Percentiles rank a stretch among this genome's conserved stretches.
phyloP scores from a whole-genome alignment of 352 stramenopile genomes.

The Pythium scleroteichum region DNA sequence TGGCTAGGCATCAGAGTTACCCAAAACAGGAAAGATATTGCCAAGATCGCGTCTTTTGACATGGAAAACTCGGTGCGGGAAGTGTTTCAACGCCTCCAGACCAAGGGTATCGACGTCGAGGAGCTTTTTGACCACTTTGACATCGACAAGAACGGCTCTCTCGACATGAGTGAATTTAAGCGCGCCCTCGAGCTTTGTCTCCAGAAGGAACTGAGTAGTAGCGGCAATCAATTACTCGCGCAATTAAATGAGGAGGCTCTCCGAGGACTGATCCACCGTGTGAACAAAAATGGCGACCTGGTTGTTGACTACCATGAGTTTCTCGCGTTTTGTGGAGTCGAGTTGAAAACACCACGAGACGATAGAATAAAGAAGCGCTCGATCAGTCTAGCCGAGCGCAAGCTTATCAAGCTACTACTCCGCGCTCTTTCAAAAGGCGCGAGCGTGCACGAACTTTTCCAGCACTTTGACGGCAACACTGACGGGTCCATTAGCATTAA shows the following conservation, averaged over 20 bases:
- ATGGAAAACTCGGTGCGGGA: conserved; percentile 43
- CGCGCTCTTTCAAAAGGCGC: conserved; percentile 50
- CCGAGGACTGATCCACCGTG: conserved; percentile 38
- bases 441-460: conserved; percentile 61
- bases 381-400: conserved; percentile 39
- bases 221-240: conserved; percentile 29
- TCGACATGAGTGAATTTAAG: conserved; percentile 60
- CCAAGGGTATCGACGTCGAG: conserved; percentile 52
- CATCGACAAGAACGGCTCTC: conserved; percentile 50
- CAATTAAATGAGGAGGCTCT: conserved; percentile 46
- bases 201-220: conserved; percentile 33
- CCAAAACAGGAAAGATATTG: conserved; percentile 46
- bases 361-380: conserved; percentile 23
- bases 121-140: conserved; percentile 77
- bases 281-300: conserved; percentile 64
- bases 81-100: conserved; percentile 48
- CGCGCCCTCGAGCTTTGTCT: conserved; percentile 46
- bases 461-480: conserved; percentile 69
- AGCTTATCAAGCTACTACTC: conserved; percentile 64
- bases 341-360: conserved; percentile 20
- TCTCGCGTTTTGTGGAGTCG: conserved; percentile 50
- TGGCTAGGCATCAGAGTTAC: conserved; percentile 51
- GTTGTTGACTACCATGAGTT: conserved; percentile 76
- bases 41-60: conserved; percentile 44
- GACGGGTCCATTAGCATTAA: conserved; percentile 55